phyloP scores from a whole-genome alignment of 2,329 filamentous ascomycete species.

The Colletotrichum limetticola region DNA sequence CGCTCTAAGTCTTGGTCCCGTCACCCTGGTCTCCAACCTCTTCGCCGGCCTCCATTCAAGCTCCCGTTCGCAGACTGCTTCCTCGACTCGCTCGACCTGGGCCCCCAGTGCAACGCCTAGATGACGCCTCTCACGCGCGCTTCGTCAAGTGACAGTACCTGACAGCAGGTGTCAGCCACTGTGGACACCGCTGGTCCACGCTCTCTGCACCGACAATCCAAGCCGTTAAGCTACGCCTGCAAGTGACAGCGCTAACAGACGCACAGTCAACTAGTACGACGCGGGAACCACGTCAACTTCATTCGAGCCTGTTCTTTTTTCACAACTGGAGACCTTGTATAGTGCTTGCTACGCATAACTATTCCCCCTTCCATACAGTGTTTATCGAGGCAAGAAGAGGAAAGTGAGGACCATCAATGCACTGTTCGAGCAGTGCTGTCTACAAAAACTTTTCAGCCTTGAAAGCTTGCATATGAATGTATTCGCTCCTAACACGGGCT shows the following conservation, averaged over 20 bases:
- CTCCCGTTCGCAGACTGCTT: neutral
- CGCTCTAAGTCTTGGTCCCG: neutral
- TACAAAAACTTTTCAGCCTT: neutral
- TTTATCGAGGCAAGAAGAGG: neutral
- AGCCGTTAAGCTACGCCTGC: slow-evolving; percentile 29
- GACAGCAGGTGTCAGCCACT: slow-evolving; percentile 22
- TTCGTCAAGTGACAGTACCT: slow-evolving; percentile 14
- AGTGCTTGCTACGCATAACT: neutral
- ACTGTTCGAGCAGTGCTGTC: neutral
- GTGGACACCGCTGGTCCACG: slow-evolving; percentile 20
- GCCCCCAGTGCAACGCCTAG: neutral
- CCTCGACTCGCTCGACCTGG: neutral
- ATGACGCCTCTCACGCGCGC: slow-evolving; percentile 8
- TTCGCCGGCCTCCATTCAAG: neutral
- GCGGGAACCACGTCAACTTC: slow-evolving; percentile 29
- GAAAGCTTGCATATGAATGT: neutral
- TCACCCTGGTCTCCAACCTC: neutral
- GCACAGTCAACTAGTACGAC: slow-evolving; percentile 15
- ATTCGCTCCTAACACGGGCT: neutral
- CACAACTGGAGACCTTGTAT: slow-evolving; percentile 1
- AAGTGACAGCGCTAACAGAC: slow-evolving; percentile 31
- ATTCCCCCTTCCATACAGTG: neutral
- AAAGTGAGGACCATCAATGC: neutral
- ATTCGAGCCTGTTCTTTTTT: slow-evolving; percentile 14
- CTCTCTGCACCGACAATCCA: slow-evolving; percentile 20